Evolutionary conservation across 2,329 filamentous ascomycete species (phyloP).

Genomic region (Arthrobotrys sphaeroides): DNA sequence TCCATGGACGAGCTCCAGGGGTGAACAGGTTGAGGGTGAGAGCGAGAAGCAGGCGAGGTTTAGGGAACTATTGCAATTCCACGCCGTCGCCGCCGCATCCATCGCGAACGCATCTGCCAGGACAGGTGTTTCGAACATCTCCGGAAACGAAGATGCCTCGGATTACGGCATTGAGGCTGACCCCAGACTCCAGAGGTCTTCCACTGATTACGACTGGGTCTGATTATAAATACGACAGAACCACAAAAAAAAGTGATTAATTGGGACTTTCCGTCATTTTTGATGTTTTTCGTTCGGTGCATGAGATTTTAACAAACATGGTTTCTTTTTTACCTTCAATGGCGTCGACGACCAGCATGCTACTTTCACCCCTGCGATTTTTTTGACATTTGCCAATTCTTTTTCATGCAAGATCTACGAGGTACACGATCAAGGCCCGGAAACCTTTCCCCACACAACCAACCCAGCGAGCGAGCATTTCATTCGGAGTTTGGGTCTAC

Average conservation of each 20-base stretch:
- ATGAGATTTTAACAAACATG: slow-evolving; percentile 3
- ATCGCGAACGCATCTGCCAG: slow-evolving; percentile 49
- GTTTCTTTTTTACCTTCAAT: slow-evolving; percentile 10
- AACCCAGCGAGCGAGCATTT: slow-evolving; percentile 18
- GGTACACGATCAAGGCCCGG: slow-evolving; percentile 1
- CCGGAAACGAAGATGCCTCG: slow-evolving; percentile 33
- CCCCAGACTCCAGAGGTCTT: no score
- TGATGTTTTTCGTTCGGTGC: not conserved
- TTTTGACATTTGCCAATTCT: slow-evolving; percentile 11
- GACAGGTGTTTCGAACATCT: slow-evolving; percentile 42
- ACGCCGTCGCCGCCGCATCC: slow-evolving; percentile 42
- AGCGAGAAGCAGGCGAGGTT: slow-evolving; percentile 37
- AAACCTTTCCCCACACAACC: not conserved
- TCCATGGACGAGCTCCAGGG: slow-evolving; percentile 35
- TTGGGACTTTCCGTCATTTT: not conserved
- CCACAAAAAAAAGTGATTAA: not conserved
- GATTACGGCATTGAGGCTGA: no score
- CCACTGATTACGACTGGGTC: slow-evolving; percentile 51
- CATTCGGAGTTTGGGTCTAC: slow-evolving; percentile 15
- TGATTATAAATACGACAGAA: slow-evolving; percentile 20
- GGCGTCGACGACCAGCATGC: slow-evolving; percentile 8
- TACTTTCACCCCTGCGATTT: slow-evolving; percentile 11
- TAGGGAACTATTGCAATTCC: slow-evolving; percentile 50
- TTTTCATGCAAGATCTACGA: slow-evolving; percentile 18
- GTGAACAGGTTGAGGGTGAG: slow-evolving; percentile 33